Conservation (phyloP, 345 rosid species). For the Lepidium sativum region DNA sequence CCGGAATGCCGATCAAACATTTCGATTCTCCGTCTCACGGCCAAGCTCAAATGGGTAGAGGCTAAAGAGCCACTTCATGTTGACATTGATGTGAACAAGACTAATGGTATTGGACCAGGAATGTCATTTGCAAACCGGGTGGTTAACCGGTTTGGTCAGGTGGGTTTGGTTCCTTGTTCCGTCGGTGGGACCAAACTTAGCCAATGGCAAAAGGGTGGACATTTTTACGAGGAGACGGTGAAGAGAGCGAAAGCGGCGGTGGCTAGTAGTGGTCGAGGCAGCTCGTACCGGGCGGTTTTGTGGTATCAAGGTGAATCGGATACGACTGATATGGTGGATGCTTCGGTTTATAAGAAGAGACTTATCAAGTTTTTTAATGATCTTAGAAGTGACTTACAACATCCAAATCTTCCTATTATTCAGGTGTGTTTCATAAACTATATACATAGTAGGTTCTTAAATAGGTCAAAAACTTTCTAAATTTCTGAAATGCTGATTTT, state of each 20-base stretch:
- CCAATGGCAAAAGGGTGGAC: conserved; percentile 58
- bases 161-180: conserved; percentile 84
- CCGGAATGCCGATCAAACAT: conserved; percentile 49
- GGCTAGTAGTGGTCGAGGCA: conserved; percentile 18
- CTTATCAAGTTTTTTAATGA: conserved; percentile 43
- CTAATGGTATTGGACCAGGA: conserved; percentile 75
- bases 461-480: too few relatives aligned
- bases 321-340: conserved; percentile 36
- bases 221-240: conserved; percentile 46
- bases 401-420: conserved; percentile 61
- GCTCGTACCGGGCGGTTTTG: conserved; percentile 46
- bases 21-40: conserved; percentile 39
- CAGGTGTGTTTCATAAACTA: conserved; percentile 36
- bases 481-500: too few relatives aligned
- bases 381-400: conserved; percentile 51
- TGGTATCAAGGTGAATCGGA: conserved; percentile 96
- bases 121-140: conserved; percentile 63
- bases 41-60: conserved; percentile 48
- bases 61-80: conserved; percentile 72
- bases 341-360: conserved; percentile 41
- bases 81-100: conserved; percentile 58
- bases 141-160: conserved; percentile 25
- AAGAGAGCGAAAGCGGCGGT: conserved; percentile 33
- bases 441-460: too few relatives aligned
- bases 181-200: conserved; percentile 68